Percentiles rank a stretch among this genome's conserved stretches.
phyloP scores from a whole-genome alignment of 768 basidiomycete species.

The Suillus paluster region DNA sequence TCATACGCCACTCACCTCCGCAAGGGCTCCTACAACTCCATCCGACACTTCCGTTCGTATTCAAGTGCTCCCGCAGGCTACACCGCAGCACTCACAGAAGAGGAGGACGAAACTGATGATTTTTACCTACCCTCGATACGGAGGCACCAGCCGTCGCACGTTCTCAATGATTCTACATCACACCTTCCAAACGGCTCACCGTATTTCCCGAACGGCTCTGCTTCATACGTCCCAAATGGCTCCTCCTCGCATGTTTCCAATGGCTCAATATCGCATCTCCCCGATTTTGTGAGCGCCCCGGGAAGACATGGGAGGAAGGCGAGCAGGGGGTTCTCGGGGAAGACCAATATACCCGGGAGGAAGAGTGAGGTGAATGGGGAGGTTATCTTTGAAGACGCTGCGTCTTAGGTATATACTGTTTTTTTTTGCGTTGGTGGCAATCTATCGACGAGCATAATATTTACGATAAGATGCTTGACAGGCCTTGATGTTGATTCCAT shows the following conservation, averaged over 20 bases:
- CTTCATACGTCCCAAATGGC: neutral
- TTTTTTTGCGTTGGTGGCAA: neutral
- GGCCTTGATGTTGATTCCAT: neutral
- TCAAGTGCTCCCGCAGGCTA: constrained; percentile 26
- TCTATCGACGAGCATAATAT: constrained; percentile 1
- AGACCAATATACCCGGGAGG: constrained; percentile 38
- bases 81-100: constrained; percentile 44
- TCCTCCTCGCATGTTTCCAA: constrained; percentile 25
- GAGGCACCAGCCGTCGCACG: constrained; percentile 32
- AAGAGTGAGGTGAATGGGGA: constrained; percentile 51
- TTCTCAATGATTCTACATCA: neutral
- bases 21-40: constrained; percentile 84
- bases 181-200: constrained; percentile 6
- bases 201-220: neutral
- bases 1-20: constrained; percentile 94
- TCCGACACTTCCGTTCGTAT: constrained; percentile 49
- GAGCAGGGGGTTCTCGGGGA: constrained; percentile 26
- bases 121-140: constrained; percentile 70
- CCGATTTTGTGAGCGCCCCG: constrained; percentile 68
- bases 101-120: constrained; percentile 68
- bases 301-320: constrained; percentile 34
- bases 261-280: constrained; percentile 55
- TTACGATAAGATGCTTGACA: neutral
- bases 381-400: constrained; percentile 56
- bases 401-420: neutral